Evolutionary conservation across 2,329 filamentous ascomycete genomes (phyloP), one percentile per base, ranked within the genome.

Genomic region (Ilyonectria mors-panacis): DNA sequence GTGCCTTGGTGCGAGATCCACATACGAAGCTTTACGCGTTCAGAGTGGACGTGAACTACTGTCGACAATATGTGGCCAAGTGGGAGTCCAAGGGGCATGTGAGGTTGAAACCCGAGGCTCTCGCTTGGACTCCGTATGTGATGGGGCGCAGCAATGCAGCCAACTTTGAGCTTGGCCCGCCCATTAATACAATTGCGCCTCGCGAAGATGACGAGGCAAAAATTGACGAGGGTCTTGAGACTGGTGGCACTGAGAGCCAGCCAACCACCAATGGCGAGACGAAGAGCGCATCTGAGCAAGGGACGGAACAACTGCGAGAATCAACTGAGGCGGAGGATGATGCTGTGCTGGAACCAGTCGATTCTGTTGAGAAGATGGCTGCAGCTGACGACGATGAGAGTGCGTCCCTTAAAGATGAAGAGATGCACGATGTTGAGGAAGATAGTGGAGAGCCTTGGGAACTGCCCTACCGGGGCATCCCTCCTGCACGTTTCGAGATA

Each of bases 101-200:
- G 23, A 92, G 91, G 74, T 88, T 99, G 39, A 93, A 96, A 71
- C 89, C 93, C 0, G 90, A 92, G 50, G 91, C 91, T 19, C 86
- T 99, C 28, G 92, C 95, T 12, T 99, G 96, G 96, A 98, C 95
- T 15, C 96, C 96, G 0, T 99, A 97, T 78, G 91, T 98, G 47
- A 98, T 98, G 94, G 95, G 96, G 28, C 90, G 94, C 69, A 92
- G 89, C 79, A 95, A 93, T 72, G 89, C 92, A 39, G 92, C 92
- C 4, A 93, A 94, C 75, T 95, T 96, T 74, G 94, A 97, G 77
- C 88, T 94, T 56, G 93, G 91, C 6, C 93, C 93, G 6, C 88
- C 92, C 7, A 84, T 98, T 63, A 95, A 94, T 70, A 93, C 95
- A 1, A 93, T 98, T 60, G 95, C 95, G 13, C 94, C 92, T 6